These are phyloP conservation scores for Mesembryanthemum crystallinum DNA, from an alignment of 148 eudicot species.

Conservation along the genomic window DNA sequence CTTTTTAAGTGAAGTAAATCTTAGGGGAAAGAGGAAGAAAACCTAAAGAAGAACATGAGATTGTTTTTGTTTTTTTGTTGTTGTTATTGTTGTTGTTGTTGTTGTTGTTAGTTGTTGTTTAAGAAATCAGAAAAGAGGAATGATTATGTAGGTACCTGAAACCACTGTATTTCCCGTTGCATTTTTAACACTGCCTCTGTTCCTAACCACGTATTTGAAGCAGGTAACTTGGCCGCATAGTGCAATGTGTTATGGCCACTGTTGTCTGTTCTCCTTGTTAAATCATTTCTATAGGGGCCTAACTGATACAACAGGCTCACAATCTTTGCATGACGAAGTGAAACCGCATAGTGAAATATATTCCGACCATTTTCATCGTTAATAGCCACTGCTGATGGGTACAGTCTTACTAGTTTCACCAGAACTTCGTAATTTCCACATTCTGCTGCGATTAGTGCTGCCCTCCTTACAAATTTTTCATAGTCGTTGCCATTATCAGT, in stretches of 20 bases:
- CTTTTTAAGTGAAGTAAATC: too few relatives aligned
- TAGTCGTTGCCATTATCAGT: not conserved
- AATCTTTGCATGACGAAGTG: conserved; percentile 22
- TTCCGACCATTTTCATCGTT: conserved; percentile 11
- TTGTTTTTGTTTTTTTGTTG: too few relatives aligned
- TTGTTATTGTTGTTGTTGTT: too few relatives aligned
- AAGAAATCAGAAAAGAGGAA: not conserved
- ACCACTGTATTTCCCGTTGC: conserved; percentile 27
- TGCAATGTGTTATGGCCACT: conserved; percentile 13
- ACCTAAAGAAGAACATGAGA: too few relatives aligned
- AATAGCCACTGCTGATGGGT: conserved; percentile 16
- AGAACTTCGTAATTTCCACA: conserved; percentile 20
- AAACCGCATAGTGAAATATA: conserved; percentile 19
- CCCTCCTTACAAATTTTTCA: not conserved
- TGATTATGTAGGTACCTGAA: conserved; percentile 9
- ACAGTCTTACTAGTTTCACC: conserved; percentile 13
- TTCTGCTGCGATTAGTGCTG: conserved; percentile 19
- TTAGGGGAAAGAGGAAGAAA: too few relatives aligned
- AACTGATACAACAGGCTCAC: conserved; percentile 16
- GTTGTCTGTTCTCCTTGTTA: conserved; percentile 7
- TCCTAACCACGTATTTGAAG: conserved; percentile 4
- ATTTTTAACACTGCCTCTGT: conserved; percentile 14
- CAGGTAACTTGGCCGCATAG: conserved; percentile 24
- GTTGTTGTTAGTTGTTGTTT: too few relatives aligned
- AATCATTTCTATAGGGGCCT: conserved; percentile 17